Evolutionary conservation across 2,329 filamentous ascomycete genomes (phyloP), one percentile per base, ranked within the genome.

Genomic region (Epichloe coenophiala): DNA sequence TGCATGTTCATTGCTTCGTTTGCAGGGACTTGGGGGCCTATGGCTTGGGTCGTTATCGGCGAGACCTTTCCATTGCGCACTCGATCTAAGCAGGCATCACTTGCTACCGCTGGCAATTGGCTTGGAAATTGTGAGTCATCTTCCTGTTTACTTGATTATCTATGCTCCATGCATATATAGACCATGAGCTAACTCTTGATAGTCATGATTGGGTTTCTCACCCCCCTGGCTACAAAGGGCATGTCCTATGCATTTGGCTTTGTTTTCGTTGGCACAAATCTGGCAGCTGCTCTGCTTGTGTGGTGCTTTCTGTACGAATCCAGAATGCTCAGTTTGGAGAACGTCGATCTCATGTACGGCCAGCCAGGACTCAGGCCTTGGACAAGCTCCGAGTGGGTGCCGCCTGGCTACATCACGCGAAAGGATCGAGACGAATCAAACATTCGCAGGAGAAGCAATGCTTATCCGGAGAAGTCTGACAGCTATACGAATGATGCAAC

Each of bases 1-100:
- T 86, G 80, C 65, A 77, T 88, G 70, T 88, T 87, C 66, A 88
- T 88, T 51, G 76, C 80, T 46, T 82, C 78, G 1, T 89, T 86
- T 57, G 84, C 84, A 2, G 55, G 71, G 43, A 85, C 81, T 2
- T 87, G 81, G 81, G 83, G 83, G 12, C 83, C 83, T 0, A 78
- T 86, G 47, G 72, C 80, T 5, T 87, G 83, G 83, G 77, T 80
- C 35, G 75, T 84, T 51, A 77, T 82, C 42, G 79, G 78, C 47
- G 83, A 86, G 63, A 78, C 78, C 45, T 86, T 83, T 61, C 75
- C 80, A 5, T 69, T 76, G 1, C 70, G 78, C 11, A 77, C 75
- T 38, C 68, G 75, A 45, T 72, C 74, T 2, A 75, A 75, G 66
- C 72, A 74, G 60, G 74, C 75, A 23, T 76, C 75, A 23, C 64